phyloP scores from a whole-genome alignment of 768 basidiomycete genomes.

The Lentinus brumalis region DNA sequence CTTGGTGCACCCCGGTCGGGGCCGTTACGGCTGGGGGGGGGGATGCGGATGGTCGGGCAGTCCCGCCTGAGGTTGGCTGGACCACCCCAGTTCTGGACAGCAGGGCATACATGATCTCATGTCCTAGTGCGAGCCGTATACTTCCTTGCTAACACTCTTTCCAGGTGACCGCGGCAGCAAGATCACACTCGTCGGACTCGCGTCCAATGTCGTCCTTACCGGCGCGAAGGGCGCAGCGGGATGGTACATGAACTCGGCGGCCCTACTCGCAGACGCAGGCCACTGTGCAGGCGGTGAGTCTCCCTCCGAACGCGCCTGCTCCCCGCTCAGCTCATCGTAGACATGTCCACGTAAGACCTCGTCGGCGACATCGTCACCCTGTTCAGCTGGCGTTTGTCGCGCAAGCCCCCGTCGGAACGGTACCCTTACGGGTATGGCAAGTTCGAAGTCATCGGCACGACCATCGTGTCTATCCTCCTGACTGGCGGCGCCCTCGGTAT shows the following conservation, averaged over 20 bases:
- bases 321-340: not conserved
- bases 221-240: conserved; percentile 85
- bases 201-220: conserved; percentile 82
- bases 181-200: conserved; percentile 84
- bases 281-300: conserved; percentile 84
- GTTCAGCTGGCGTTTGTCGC: conserved; percentile 83
- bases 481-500: conserved; percentile 83
- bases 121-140: no score
- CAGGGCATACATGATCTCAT: no score
- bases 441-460: conserved; percentile 95
- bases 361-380: conserved; percentile 91
- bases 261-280: conserved; percentile 90
- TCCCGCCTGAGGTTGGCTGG: no score
- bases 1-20: no score
- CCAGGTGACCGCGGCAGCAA: conserved; percentile 79
- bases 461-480: conserved; percentile 83
- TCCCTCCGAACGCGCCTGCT: not conserved
- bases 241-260: conserved; percentile 87
- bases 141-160: not conserved
- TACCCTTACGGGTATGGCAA: conserved; percentile 93
- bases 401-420: conserved; percentile 72
- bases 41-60: no score
- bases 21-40: no score
- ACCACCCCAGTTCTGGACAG: no score
- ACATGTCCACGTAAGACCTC: conserved; percentile 50